Evolutionary conservation across 768 basidiomycete species (phyloP).

Genomic region (Tricholoma sp.): DNA sequence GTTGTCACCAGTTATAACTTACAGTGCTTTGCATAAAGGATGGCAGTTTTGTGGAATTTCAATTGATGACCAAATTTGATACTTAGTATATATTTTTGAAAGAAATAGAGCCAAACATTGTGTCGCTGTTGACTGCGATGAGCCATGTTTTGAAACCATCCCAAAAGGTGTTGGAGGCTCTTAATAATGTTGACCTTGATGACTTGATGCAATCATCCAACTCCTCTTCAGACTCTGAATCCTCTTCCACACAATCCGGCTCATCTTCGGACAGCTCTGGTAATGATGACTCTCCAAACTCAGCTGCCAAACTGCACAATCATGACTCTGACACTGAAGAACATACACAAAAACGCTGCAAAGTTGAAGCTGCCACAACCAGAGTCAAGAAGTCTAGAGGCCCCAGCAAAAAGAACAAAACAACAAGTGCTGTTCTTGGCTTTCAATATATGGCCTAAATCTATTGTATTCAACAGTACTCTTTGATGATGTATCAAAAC

Average conservation of each 20-base stretch:
- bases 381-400: no score
- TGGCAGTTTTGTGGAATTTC: neutral
- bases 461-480: no score
- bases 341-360: neutral
- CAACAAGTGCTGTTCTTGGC: no score
- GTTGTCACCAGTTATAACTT: no score
- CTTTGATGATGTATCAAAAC: no score
- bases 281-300: neutral
- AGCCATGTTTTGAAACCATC: neutral
- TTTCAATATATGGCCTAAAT: no score
- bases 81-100: neutral
- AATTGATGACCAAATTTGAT: neutral
- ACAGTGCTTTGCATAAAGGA: neutral
- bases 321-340: neutral
- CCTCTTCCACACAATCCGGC: neutral
- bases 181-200: neutral
- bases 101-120: neutral
- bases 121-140: neutral
- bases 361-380: no score
- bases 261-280: neutral
- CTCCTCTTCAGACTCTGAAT: neutral
- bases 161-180: neutral
- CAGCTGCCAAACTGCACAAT: neutral
- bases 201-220: neutral
- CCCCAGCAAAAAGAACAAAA: no score